Evolutionary conservation across 2,329 filamentous ascomycete genomes (phyloP), one percentile per base, ranked within the genome.

Genomic region (Trichoderma aggressivum): DNA sequence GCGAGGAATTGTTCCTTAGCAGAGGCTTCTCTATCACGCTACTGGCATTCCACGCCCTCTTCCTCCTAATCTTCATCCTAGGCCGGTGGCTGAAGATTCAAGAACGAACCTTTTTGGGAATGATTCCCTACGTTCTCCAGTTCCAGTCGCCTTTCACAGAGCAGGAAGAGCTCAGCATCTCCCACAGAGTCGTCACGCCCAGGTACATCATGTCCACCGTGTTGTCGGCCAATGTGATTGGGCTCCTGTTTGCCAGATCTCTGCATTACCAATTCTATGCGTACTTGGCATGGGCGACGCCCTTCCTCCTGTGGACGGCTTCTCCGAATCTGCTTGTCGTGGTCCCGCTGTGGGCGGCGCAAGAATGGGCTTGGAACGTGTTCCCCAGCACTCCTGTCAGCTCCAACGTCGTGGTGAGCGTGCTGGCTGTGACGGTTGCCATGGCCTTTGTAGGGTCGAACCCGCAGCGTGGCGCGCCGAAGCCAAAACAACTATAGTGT

Each of bases 211-310:
- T 92, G 84, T 94, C 91, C 6, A 89, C 90, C 5, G 87, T 97
- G 58, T 86, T 97, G 66, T 90, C 90, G 12, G 91, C 93, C 74
- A 91, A 94, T 75, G 84, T 89, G 34, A 88, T 97, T 70, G 94
- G 94, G 47, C 86, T 97, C 82, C 86, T 97, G 60, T 97, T 94
- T 78, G 94, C 94, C 30, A 87, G 94, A 71, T 95, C 92, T 70
- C 86, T 98, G 76, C 94, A 98, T 83, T 98, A 97, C 84, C 94
- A 98, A 78, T 98, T 98, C 84, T 98, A 94, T 81, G 90, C 93
- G 59, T 97, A 97, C 84, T 87, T 97, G 72, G 92, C 92, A 32
- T 98, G 94, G 94, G 88, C 92, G 16, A 93, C 93, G 7, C 94
- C 94, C 0, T 97, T 93, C 79, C 85, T 98, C 73, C 87, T 97